Base-by-base conservation (phyloP, 345 rosid genomes). In the Eucalyptus microcorys region DNA sequence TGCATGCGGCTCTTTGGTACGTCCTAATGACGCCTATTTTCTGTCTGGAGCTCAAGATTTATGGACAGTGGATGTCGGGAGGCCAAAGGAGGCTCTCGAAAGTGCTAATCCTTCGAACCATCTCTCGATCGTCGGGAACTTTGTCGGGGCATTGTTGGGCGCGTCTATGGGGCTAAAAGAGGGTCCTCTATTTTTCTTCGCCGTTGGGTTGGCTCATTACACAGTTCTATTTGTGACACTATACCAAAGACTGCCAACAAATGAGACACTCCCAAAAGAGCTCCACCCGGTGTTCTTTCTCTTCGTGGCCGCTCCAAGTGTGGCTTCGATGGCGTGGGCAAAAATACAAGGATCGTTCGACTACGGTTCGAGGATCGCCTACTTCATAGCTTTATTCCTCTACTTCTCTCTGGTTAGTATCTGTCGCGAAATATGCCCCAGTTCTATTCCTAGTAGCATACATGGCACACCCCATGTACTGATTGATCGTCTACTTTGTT, bases 41-140 rank as follows among this genome's bases (percentile, higher is more conserved):
- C 86, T 87, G 89, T 85, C 95, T 96, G 10, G 99, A 96, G 92
- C 94, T 96, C 40, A 97, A 96, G 90, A 94, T 97, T 50, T 97
- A 97, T 40, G 99, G 99, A 43, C 99, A 96, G 89, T 97, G 99
- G 99, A 97, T 97, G 99, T 96, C 97, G 1, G 98, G 98, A 16
- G 98, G 99, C 5, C 97, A 95, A 86, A 66, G 99, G 86, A 93
- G 99, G 90, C 99, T 96, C 87, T 97, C 99, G 8, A 95, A 96
- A 87, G 99, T 97, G 99, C 99, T 17, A 97, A 97, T 80, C 99
- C 99, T 86, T 94, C 99, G 5, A 96, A 96, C 89, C 99, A 97
- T 93, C 94, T 97, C 22, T 91, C 99, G 2, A 85, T 96, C 11
- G 96, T 96, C 5, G 99, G 99, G 50, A 97, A 97, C 91, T 97